Conservation (phyloP, 805 yeast species). For the Lipomyces sp. region DNA sequence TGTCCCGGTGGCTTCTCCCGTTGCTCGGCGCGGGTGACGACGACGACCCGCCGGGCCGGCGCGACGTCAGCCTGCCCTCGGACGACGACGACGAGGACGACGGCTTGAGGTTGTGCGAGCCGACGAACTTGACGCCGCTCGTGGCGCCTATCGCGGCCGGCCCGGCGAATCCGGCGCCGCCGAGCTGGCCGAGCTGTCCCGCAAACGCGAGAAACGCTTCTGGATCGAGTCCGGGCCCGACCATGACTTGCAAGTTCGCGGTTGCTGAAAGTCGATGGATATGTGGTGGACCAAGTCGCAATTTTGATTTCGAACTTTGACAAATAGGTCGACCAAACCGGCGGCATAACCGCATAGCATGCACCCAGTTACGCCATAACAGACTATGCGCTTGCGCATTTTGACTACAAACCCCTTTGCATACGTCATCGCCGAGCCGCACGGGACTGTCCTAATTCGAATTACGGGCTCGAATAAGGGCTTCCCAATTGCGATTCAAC, state of each 20-base stretch:
- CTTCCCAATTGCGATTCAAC: too few relatives aligned
- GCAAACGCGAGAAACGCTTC: neutral
- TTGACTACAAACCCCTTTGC: too few relatives aligned
- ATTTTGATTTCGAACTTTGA: too few relatives aligned
- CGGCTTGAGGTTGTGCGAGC: constrained; percentile 14
- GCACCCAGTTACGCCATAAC: too few relatives aligned
- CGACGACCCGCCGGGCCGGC: neutral
- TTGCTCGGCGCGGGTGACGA: neutral
- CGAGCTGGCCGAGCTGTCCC: neutral
- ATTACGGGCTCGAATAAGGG: too few relatives aligned
- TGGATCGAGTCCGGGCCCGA: constrained; percentile 5
- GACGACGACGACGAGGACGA: neutral
- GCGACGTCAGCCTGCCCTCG: neutral
- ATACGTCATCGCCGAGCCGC: too few relatives aligned
- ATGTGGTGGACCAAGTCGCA: too few relatives aligned
- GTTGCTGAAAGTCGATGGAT: neutral
- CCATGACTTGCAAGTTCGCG: neutral
- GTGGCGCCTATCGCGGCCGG: constrained; percentile 4
- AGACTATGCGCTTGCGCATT: too few relatives aligned
- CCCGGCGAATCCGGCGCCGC: constrained; percentile 12
- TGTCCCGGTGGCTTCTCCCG: neutral
- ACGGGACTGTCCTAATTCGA: too few relatives aligned
- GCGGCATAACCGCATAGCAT: too few relatives aligned
- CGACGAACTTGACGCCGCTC: constrained; percentile 12
- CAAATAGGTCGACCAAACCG: too few relatives aligned